A percentile compares a stretch with the other conserved stretches of the same genome.
Evolutionary conservation across 2,329 filamentous ascomycete species (phyloP).

Genomic region (Beauveria bassiana): DNA sequence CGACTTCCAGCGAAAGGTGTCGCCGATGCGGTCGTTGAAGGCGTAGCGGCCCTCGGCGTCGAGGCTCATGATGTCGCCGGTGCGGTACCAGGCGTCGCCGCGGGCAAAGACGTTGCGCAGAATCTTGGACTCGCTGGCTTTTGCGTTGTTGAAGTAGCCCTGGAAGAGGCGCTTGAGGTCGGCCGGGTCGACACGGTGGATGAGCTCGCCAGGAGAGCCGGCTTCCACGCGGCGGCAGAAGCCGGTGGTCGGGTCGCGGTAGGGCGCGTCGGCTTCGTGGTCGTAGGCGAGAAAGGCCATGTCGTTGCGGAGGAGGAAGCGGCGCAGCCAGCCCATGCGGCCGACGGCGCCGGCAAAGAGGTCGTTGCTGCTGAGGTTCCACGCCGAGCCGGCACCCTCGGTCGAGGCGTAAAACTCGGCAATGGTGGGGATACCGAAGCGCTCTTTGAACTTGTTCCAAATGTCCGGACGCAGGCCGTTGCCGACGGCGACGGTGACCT

Average conservation of each 20-base stretch:
- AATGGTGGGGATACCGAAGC: slow-evolving; percentile 67
- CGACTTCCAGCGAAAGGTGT: slow-evolving; percentile 74
- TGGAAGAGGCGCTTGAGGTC: slow-evolving; percentile 62
- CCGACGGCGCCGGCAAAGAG: slow-evolving; percentile 73
- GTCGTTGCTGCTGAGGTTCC: slow-evolving; percentile 67
- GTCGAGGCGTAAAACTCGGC: slow-evolving; percentile 78
- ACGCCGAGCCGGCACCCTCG: slow-evolving; percentile 60
- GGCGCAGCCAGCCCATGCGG: slow-evolving; percentile 56
- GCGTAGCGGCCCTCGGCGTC: slow-evolving; percentile 64
- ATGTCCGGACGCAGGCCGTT: slow-evolving; percentile 82
- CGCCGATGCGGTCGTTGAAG: slow-evolving; percentile 75
- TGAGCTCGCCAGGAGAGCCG: slow-evolving; percentile 66
- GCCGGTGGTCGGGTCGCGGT: slow-evolving; percentile 60
- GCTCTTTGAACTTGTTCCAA: slow-evolving; percentile 75
- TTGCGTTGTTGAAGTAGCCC: slow-evolving; percentile 70
- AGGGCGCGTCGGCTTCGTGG: slow-evolving; percentile 58
- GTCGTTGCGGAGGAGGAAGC: slow-evolving; percentile 41
- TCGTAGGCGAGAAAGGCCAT: slow-evolving; percentile 63
- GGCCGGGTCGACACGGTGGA: slow-evolving; percentile 60
- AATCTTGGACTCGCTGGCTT: slow-evolving; percentile 66
- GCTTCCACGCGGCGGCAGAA: slow-evolving; percentile 52
- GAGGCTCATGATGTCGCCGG: slow-evolving; percentile 72
- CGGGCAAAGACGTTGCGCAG: slow-evolving; percentile 63
- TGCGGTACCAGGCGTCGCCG: slow-evolving; percentile 76
- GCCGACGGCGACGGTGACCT: slow-evolving; percentile 68